Evolutionary conservation across 2,329 filamentous ascomycete genomes (phyloP).

Genomic region (Neonectria ditissima): DNA sequence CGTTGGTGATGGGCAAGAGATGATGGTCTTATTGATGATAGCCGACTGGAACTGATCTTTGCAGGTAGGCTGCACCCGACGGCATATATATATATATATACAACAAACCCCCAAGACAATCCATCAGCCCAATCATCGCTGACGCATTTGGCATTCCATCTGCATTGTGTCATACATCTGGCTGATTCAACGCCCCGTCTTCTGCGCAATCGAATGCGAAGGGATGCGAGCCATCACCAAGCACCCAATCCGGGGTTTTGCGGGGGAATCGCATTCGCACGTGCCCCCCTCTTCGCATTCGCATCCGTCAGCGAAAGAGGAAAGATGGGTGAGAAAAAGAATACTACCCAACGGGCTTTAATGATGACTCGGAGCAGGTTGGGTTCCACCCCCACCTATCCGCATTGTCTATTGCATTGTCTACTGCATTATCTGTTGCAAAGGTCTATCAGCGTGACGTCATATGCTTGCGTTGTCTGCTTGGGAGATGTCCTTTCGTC

Average conservation of each 20-base stretch:
- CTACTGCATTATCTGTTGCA: too few species aligned
- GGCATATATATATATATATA: neutral
- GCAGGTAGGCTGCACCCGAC: neutral
- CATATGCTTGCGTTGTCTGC: neutral
- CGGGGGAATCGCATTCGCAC: neutral
- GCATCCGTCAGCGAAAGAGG: neutral
- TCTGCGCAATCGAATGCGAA: slow-evolving; percentile 1
- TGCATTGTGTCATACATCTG: neutral
- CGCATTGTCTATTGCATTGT: neutral
- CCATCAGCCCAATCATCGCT: neutral
- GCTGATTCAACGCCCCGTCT: neutral
- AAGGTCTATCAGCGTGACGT: neutral
- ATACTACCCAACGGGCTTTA: neutral
- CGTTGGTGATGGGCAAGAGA: neutral
- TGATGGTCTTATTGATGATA: neutral
- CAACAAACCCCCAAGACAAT: neutral
- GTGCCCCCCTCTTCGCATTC: slow-evolving; percentile 1
- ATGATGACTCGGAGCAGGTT: neutral
- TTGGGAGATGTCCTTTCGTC: neutral
- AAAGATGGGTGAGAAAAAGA: neutral
- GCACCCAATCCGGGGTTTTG: neutral
- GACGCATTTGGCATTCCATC: neutral
- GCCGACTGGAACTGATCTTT: neutral
- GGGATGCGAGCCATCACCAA: neutral
- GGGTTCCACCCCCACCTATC: neutral